Base-by-base conservation (phyloP, 257 asterid species). In the Solanum chmielewskii region DNA sequence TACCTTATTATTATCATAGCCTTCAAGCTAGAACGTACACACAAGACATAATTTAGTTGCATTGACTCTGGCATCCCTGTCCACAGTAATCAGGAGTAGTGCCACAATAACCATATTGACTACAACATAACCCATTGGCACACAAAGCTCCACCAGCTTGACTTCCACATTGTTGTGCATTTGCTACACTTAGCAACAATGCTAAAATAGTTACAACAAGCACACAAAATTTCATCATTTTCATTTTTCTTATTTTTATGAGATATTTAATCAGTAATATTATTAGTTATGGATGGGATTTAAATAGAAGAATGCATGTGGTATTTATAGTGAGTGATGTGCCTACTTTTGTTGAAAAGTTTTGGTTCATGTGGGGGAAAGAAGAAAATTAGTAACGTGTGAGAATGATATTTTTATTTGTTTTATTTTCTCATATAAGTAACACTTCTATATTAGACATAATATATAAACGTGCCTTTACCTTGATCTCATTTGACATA, bases 161-260 rank as follows among this genome's bases (percentile, higher is more conserved):
- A 0, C 39, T 83, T 66, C 86, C 86, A 56, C 86, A 83, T 33
- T 83, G 37, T 35, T 35, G 29, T 29, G 29, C 29, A 29, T 29
- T 29, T 29, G 29, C 2, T 29, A 29, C 29, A 29, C 29, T 29
- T 29, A 29, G 76, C 52, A 62, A 83, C 41, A 83, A 31, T 49
- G 86, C 86, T 16, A 83, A 62, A 62, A 62, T 23, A 11, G 66
- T 64, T 12, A 83, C 18, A n/a, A 83, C 27, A 83, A 83, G n/a
- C 16, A 37, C 56, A 62, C 2, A 20, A 5, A 44, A 39, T 39
- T 92, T 91, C 90, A 85, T 90, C 78, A 77, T 70, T 68, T 68
- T 68, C 74, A 68, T 52, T 52, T 18, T 52, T 52, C 62, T 52
- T 52, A 52, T 23, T 18, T 52, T 52, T 52, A 52, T 52, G 60